A percentile compares a stretch with the other conserved stretches of the same genome.
Conservation (phyloP, 2,329 filamentous ascomycete genomes). For the Celoporthe dispersa region DNA sequence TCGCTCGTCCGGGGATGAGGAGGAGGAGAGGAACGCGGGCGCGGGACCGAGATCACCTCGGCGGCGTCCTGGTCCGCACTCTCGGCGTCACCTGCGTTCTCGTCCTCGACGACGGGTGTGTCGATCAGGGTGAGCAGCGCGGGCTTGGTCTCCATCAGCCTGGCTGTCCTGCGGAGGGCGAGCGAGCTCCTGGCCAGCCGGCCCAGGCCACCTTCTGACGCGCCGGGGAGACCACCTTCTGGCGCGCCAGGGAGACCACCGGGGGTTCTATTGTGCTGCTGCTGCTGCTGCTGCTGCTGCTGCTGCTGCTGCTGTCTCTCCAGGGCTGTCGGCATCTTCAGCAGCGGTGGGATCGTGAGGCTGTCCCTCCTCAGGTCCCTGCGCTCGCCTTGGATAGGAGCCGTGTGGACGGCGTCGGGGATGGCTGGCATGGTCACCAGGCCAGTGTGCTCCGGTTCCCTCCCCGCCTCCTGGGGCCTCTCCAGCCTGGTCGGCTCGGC, state of each 20-base stretch:
- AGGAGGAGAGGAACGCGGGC: neutral
- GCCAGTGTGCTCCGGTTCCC: no score
- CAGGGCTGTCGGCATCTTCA: neutral
- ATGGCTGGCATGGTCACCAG: no score
- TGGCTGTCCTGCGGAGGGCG: neutral
- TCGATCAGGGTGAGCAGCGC: neutral
- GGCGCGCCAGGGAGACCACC: no score
- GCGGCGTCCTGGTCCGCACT: neutral
- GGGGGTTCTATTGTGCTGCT: no score
- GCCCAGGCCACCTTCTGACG: neutral
- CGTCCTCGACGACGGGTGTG: neutral
- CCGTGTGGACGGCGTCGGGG: no score
- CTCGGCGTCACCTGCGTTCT: neutral
- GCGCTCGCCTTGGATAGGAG: no score
- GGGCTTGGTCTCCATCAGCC: neutral
- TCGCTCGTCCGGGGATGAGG: neutral
- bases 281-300: no score
- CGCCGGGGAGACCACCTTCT: neutral
- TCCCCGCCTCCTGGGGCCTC: neutral
- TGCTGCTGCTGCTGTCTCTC: neutral
- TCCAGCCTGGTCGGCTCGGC: neutral
- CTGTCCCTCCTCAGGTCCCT: neutral
- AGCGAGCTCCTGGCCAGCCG: neutral
- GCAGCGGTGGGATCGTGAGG: slow-evolving; percentile 1
- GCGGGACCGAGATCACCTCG: neutral